Base-by-base conservation (phyloP, 768 basidiomycete genomes). In the Suillus plorans region DNA sequence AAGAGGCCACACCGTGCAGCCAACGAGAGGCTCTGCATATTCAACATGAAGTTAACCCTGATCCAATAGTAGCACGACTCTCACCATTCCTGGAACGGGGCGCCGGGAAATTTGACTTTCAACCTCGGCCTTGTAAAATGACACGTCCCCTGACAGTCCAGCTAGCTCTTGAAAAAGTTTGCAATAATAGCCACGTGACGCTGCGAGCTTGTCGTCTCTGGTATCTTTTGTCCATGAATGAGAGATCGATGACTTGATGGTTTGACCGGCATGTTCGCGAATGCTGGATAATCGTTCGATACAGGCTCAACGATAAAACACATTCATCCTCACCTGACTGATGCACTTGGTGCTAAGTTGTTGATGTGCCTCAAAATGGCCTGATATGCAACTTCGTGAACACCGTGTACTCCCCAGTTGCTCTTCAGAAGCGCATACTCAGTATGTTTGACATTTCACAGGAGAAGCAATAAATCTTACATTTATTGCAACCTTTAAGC, bases 361-460 rank as follows among this genome's bases (percentile, higher is more conserved):
- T 88, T 84, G 25, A 99, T 83, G 63, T 93, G 89, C 55, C 97
- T 81, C 61, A 92, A 76, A 2, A 91, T 87, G 20, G 86, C 88
- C 72, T 98, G 94, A 69, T 97, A 98, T 7, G 89, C 86, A 13
- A 95, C 67, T 71, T 97, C 94, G 71, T 97, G 93, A 65, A 81
- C 72, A 5, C 88, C 87, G 31, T 69, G 70, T 25, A 66, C 66
- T 8, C 70, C 72, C 53, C 72, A 68, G 42, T 81, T 80, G 81
- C 83, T 84, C 66, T 47, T 63, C n/a, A 36, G n/a, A 13, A 63
- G 18, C 14, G 31, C 12, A 25, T 3, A 47, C 44, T 61, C 44
- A 60, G 20, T 47, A 39, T n/a, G 4, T 25, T 45, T 34, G 22
- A 18, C 10, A 6, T 28, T 28, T 20, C 18, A 67, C 56, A 65